phyloP scores from a whole-genome alignment of 2,329 filamentous ascomycete genomes.

The Corynespora cassiicola region DNA sequence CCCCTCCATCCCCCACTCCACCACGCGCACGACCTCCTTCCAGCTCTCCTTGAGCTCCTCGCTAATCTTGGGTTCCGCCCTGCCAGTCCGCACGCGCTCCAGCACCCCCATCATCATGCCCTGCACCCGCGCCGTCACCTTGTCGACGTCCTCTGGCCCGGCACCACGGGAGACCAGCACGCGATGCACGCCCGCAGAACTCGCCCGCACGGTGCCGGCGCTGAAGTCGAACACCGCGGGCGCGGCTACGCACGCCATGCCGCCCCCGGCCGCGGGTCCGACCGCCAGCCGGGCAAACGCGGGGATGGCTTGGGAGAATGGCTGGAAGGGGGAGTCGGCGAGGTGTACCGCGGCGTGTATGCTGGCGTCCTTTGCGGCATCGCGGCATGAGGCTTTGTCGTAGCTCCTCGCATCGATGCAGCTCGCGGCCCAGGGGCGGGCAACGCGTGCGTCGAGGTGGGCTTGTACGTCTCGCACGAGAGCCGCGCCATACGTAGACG shows the following conservation, averaged over 20 bases:
- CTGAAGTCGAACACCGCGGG: constrained; percentile 29
- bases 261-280: constrained; percentile 22
- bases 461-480: constrained; percentile 28
- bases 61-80: constrained; percentile 23
- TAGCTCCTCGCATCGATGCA: constrained; percentile 29
- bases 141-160: constrained; percentile 15
- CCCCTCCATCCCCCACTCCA: constrained; percentile 30
- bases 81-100: constrained; percentile 28
- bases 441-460: constrained; percentile 25
- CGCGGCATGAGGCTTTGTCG: constrained; percentile 23
- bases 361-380: constrained; percentile 20
- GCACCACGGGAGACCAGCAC: constrained; percentile 28
- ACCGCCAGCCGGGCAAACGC: constrained; percentile 34
- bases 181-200: no score
- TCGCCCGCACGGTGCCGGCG: constrained; percentile 18
- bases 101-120: constrained; percentile 41
- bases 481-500: constrained; percentile 20
- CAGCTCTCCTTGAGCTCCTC: constrained; percentile 27
- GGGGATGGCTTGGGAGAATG: constrained; percentile 17
- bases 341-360: constrained; percentile 34
- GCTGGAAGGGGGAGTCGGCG: constrained; percentile 33
- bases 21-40: constrained; percentile 29
- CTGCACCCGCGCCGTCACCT: constrained; percentile 29
- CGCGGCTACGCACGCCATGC: constrained; percentile 19
- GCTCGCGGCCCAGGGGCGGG: constrained; percentile 27